These are phyloP conservation scores for Epichloe sp. DNA, from an alignment of 2,329 filamentous ascomycete species.

Conservation along the genomic window DNA sequence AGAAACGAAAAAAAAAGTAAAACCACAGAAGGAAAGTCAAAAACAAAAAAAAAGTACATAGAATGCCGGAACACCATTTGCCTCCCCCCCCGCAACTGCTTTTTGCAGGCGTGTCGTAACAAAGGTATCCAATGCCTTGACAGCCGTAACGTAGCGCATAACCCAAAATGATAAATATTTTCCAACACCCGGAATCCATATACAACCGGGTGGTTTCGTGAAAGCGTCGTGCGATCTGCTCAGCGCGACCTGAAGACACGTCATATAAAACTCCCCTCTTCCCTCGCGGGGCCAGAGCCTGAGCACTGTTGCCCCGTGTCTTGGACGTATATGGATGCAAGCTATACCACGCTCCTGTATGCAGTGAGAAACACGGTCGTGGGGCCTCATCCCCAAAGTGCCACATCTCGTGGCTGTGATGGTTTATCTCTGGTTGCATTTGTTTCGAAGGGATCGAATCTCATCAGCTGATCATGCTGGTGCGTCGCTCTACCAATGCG, in stretches of 20 bases:
- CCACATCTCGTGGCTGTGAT: neutral
- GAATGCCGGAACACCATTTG: neutral
- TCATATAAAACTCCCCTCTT: neutral
- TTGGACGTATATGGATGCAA: neutral
- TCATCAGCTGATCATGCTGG: constrained; percentile 25
- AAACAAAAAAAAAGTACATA: neutral
- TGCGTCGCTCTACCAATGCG: constrained; percentile 27
- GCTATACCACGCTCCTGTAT: neutral
- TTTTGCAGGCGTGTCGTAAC: neutral
- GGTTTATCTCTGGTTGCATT: neutral
- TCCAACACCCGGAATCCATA: neutral
- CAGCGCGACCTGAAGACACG: neutral
- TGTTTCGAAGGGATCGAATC: neutral
- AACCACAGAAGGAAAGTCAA: neutral
- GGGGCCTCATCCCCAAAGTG: neutral
- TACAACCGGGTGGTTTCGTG: neutral
- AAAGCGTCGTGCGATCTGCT: neutral
- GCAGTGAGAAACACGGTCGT: neutral
- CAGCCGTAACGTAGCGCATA: neutral
- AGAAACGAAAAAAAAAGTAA: neutral
- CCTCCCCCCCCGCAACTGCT: neutral
- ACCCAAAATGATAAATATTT: neutral
- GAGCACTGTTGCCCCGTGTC: neutral
- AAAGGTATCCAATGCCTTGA: constrained; percentile 1
- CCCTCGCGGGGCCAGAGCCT: neutral